Evolutionary conservation across 2,329 filamentous ascomycete genomes (phyloP), one percentile per base, ranked within the genome.

Genomic region (Parasarocladium wereldwijsianum): DNA sequence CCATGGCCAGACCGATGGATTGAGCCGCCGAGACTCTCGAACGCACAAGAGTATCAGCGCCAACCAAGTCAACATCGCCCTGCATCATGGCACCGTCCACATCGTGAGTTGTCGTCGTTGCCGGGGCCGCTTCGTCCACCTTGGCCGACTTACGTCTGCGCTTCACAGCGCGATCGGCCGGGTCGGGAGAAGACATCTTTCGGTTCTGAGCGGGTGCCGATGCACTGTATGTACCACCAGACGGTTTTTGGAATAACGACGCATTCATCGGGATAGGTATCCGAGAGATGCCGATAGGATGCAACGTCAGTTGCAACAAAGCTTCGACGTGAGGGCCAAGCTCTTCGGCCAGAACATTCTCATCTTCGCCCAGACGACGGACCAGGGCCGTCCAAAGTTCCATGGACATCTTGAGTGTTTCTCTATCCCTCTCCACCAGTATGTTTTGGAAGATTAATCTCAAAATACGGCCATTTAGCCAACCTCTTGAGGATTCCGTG

Each of bases 51-150:
- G 76, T 76, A 36, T 98, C 90, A 43, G 80, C 70, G 18, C 90
- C 86, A 16, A 98, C 86, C 24, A 98, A 64, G 46, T 98, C 92
- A 26, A 96, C 77, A 44, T 98, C 92, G 30, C 92, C 90, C 48
- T 87, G 82, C 62, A 98, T 85, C 78, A 98, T 94, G 41, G 93
- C 86, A 8, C 86, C 90, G 50, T 98, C 90, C 12, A 98, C 84
- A 50, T 98, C 93, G 52, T 98, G 90, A 2, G 79, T 71, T n/a
- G 79, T 60, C n/a, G 60, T 68, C 4, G 67, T 56, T 2, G 69
- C 57, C 2, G 68, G 58, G 7, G 66, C 55, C 9, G 23, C 19
- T 17, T 86, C 78, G 32, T 90, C 82, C 13, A 70, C 57, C 58
- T 92, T 93, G n/a, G 81, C 75, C 1, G 81, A 81, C 52, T 85